A percentile compares a stretch with the other conserved stretches of the same genome.
Evolutionary conservation across 106 monocot genomes (phyloP).

Genomic region (Dendrobium catenatum): DNA sequence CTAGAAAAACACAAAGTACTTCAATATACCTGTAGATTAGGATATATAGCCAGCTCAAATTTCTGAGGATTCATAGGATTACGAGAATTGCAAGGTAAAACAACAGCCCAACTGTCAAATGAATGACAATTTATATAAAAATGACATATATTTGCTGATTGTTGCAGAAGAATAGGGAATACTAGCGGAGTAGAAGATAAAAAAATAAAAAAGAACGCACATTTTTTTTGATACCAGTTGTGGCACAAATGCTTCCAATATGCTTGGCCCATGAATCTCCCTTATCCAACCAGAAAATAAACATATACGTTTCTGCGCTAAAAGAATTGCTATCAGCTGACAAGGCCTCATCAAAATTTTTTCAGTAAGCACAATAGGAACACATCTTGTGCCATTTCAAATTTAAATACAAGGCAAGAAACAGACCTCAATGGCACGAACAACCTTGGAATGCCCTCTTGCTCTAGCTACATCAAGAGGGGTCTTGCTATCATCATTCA

Average conservation of each 20-base stretch:
- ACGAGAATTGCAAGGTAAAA: constrained; percentile 59
- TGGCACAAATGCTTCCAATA: constrained; percentile 61
- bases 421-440: constrained; percentile 78
- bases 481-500: constrained; percentile 82
- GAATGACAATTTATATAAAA: constrained; percentile 1
- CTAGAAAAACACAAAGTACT: neutral
- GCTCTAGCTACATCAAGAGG: constrained; percentile 87
- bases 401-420: neutral
- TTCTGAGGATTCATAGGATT: constrained; percentile 46
- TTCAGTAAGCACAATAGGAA: neutral
- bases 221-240: constrained; percentile 70
- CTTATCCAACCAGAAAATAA: constrained; percentile 83
- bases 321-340: neutral
- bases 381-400: neutral
- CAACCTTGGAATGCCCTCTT: constrained; percentile 70
- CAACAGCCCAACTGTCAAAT: constrained; percentile 76
- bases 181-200: neutral
- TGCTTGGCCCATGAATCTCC: constrained; percentile 65
- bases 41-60: constrained; percentile 71
- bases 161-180: neutral
- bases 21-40: constrained; percentile 58
- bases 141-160: neutral
- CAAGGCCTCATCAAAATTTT: neutral
- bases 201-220: constrained; percentile 19
- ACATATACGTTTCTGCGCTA: constrained; percentile 50